Conservation (phyloP, 2,329 filamentous ascomycete species). For the Stagonosporopsis tanaceti region DNA sequence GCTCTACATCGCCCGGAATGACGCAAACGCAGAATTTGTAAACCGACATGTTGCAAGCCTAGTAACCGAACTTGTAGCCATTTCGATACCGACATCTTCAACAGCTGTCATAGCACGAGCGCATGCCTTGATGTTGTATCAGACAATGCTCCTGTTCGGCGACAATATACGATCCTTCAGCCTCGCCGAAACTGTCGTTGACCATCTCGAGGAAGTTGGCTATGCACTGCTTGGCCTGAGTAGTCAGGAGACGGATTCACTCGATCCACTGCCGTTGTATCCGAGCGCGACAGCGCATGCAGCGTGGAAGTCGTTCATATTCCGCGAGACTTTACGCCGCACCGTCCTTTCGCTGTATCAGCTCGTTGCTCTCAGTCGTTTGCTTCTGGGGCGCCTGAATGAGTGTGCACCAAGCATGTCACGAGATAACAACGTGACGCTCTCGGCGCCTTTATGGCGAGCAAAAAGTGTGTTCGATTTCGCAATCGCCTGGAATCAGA, state of each 20-base stretch:
- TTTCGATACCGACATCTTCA: conserved; percentile 18
- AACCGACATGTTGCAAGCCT: conserved; percentile 58
- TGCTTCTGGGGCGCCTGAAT: conserved; percentile 25
- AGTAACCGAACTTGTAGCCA: conserved; percentile 53
- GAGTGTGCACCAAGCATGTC: conserved; percentile 23
- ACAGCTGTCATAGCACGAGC: conserved; percentile 37
- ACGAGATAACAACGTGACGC: conserved; percentile 26
- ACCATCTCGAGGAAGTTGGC: conserved; percentile 28
- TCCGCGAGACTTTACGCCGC: conserved; percentile 63
- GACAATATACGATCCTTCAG: conserved; percentile 35
- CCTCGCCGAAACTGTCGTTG: conserved; percentile 27
- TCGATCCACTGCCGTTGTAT: conserved; percentile 47
- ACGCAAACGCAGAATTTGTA: conserved; percentile 59
- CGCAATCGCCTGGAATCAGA: conserved; percentile 42
- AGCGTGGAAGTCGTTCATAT: conserved; percentile 62
- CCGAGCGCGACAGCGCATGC: conserved; percentile 46
- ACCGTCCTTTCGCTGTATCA: conserved; percentile 61
- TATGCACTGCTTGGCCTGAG: conserved; percentile 16
- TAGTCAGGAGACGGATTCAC: conserved; percentile 24
- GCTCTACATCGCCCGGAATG: conserved; percentile 61
- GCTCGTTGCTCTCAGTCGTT: conserved; percentile 44
- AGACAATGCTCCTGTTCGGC: conserved; percentile 38
- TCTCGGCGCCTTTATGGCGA: conserved; percentile 43
- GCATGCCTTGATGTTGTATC: conserved; percentile 43
- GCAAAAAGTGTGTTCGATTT: conserved; percentile 43